phyloP scores from a whole-genome alignment of 2,329 filamentous ascomycete genomes.

The Madurella mycetomatis region DNA sequence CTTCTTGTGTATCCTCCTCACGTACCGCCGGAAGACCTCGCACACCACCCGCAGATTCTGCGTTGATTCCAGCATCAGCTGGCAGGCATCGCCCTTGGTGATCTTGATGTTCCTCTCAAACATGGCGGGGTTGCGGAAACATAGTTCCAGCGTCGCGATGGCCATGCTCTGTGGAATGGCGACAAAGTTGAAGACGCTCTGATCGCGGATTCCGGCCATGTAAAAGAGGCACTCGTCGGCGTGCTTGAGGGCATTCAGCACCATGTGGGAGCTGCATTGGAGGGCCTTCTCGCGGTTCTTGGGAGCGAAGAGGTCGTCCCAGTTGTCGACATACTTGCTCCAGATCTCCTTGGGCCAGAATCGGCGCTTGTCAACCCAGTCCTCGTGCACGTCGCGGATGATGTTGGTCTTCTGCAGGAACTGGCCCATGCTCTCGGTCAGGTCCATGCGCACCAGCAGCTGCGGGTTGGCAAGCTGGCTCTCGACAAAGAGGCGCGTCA shows the following conservation, averaged over 20 bases:
- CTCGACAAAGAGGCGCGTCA: conserved; percentile 86
- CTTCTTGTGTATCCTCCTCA: conserved; percentile 81
- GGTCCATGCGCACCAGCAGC: conserved; percentile 69
- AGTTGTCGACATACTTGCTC: conserved; percentile 88
- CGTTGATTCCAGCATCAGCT: conserved; percentile 86
- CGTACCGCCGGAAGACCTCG: conserved; percentile 74
- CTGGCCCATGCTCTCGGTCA: conserved; percentile 94
- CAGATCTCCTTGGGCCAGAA: conserved; percentile 98
- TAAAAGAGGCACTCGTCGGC: conserved; percentile 96
- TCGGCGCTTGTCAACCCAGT: conserved; percentile 77
- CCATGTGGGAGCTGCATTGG: conserved; percentile 88
- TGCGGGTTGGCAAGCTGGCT: conserved; percentile 81
- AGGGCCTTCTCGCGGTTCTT: conserved; percentile 73
- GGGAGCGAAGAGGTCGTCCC: conserved; percentile 83
- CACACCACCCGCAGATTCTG: conserved; percentile 82
- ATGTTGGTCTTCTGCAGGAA: conserved; percentile 99
- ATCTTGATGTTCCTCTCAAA: conserved; percentile 93
- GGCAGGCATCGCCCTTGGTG: conserved; percentile 87
- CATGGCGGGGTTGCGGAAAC: conserved; percentile 85
- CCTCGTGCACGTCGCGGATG: conserved; percentile 90
- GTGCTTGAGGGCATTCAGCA: conserved; percentile 81
- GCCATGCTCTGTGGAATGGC: conserved; percentile 97
- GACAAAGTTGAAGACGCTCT: conserved; percentile 98
- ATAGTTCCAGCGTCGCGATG: conserved; percentile 85
- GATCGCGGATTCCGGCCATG: conserved; percentile 88